Evolutionary conservation across 495 filamentous ascomycete genomes (phyloP), one percentile per base, ranked within the genome.

Genomic region (Penicillium alfredii): DNA sequence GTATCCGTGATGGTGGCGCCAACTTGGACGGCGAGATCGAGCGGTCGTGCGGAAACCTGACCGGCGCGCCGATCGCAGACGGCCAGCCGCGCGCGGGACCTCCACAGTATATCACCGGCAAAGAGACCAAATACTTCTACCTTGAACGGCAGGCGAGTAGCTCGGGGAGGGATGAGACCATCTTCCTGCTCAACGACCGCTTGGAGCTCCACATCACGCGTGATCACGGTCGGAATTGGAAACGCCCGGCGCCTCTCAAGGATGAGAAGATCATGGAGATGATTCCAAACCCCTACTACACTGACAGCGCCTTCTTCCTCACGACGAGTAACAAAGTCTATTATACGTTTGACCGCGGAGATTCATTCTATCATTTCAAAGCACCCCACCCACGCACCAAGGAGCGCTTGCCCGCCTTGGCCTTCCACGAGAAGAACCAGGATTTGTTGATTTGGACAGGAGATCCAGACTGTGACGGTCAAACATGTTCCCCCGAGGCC

Each of bases 371-470:
- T 38, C 56, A 56, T 12, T 93, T 94, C 58, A 60, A 84, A 28
- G 73, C 81, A 2, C 78, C 75, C 4, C 57, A 51, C 13, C 30
- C 34, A 11, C 51, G 43, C 4, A 65, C 68, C 18, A 46, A 61
- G 36, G 55, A 69, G 37, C 42, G 40, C 2, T 19, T 72, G 3
- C 70, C 71, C 17, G 67, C 83, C 4, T 51, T 88, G 37, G 58
- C 67, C 24, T 97, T 97, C 62, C 92, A 99, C 48, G 82, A 85
- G 6, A 74, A 78, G 33, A 71, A 84, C 41, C 77, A 71, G 44
- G 79, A 94, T 46, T 95, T 87, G 82, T 57, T 96, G 21, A 84
- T 99, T 40, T 99, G 88, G 89, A 82, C 78, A 25, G 89, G 89
- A 22, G 68, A 74, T 30, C 70, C 71, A 28, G 71, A 80, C 30